Evolutionary conservation across 2,329 filamentous ascomycete species (phyloP), one percentile per base, ranked within the genome.

Genomic region (Trichoderma lentiforme): DNA sequence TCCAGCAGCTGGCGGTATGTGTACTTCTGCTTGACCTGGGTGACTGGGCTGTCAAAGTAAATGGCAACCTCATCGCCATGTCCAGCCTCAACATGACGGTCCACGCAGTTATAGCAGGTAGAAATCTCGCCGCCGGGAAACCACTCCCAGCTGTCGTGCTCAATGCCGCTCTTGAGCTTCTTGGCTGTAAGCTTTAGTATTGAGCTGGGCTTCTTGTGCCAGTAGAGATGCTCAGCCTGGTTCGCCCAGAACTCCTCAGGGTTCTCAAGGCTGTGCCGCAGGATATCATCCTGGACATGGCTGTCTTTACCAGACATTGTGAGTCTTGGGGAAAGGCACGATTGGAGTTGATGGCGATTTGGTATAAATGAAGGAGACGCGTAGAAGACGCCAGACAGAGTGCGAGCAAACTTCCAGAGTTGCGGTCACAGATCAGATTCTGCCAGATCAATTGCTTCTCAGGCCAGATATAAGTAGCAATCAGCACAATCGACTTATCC

Each of bases 101-200:
- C 94, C 15, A 98, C 84, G 79, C 94, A 97, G 80, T 98, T 98
- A 84, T 94, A 97, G 76, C 92, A 94, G 0, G 94, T 97, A 51
- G 92, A 96, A 76, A 98, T 93, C 83, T 96, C 90, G 74, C 95
- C 95, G 74, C 90, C 93, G 0, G 93, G 89, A 76, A 97, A 98
- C 95, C 95, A 98, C 74, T 90, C 88, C 94, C 95, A 98, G 78
- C 92, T 90, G 56, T 89, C 86, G 79, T 97, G 91, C 18, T 85
- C 84, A n/a, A 85, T 82, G 71, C 90, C 90, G 74, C 83, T 87
- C 68, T 85, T 81, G 4, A 96, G 84, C 8, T 84, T 88, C 81
- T 93, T 95, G 62, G 86, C 89, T 24, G 85, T 87, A 51, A 83
- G 84, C 3, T 83, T 83, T 26, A 97, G 86, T 0, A 89, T 87